Evolutionary conservation across 805 yeast genomes (phyloP).

Genomic region (Candida gorgasii): DNA sequence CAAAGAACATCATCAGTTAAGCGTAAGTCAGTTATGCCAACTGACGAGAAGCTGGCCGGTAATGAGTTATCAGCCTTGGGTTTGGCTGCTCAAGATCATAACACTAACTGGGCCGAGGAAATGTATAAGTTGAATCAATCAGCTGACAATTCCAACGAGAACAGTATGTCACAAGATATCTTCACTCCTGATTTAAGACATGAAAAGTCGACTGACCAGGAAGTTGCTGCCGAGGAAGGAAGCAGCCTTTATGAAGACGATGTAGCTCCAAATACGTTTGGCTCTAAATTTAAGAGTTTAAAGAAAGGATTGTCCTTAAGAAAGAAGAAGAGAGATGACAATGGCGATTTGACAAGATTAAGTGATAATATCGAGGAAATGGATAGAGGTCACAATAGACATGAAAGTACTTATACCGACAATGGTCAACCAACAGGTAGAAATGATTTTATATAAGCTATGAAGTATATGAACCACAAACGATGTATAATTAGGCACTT

Average conservation of each 20-base stretch:
- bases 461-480: too few relatives aligned
- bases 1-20: constrained; percentile 48
- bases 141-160: constrained; percentile 18
- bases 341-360: constrained; percentile 22
- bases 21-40: constrained; percentile 13
- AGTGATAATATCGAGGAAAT: constrained; percentile 25
- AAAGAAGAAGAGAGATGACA: constrained; percentile 18
- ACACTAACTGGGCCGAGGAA: constrained; percentile 70
- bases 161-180: constrained; percentile 19
- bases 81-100: constrained; percentile 78
- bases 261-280: constrained; percentile 24
- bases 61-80: constrained; percentile 74
- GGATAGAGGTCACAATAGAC: constrained; percentile 22
- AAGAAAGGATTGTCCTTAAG: constrained; percentile 45
- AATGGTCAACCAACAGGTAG: constrained; percentile 25
- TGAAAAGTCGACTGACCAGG: constrained; percentile 18
- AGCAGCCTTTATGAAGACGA: constrained; percentile 13
- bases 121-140: constrained; percentile 46
- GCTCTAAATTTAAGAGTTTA: constrained; percentile 38
- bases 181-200: constrained; percentile 36
- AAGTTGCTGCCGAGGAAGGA: constrained; percentile 9
- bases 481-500: constrained; percentile 7
- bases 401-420: constrained; percentile 24
- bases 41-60: constrained; percentile 27
- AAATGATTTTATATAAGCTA: constrained; percentile 22